These are phyloP conservation scores for Scytalidium sp. DNA, from an alignment of 2,329 filamentous ascomycete species.

Conservation along the genomic window DNA sequence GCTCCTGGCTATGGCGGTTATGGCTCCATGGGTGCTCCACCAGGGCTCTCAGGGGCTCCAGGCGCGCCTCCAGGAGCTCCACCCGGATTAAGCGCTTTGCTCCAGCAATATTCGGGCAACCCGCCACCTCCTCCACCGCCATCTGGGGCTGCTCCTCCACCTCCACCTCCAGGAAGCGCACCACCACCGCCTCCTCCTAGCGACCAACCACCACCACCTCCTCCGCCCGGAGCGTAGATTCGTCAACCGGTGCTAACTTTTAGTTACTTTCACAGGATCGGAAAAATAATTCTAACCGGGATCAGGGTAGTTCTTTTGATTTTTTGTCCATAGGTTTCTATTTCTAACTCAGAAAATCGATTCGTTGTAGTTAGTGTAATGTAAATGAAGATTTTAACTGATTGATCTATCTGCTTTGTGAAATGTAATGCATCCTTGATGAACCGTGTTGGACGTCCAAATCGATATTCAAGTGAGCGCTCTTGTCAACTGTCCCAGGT, in stretches of 20 bases:
- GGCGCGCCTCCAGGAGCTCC: slow-evolving; percentile 41
- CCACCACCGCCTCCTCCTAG: slow-evolving; percentile 57
- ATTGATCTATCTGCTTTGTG: too few relatives aligned
- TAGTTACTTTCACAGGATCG: neutral
- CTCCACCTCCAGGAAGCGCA: slow-evolving; percentile 58
- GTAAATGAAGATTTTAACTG: too few relatives aligned
- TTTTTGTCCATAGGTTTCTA: neutral
- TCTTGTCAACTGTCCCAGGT: too few relatives aligned
- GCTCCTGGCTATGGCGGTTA: slow-evolving; percentile 35
- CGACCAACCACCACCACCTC: slow-evolving; percentile 60
- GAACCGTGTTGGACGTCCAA: too few relatives aligned
- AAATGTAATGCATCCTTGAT: too few relatives aligned
- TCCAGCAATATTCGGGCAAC: slow-evolving; percentile 58
- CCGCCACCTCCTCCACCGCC: slow-evolving; percentile 53
- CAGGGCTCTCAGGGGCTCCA: slow-evolving; percentile 45
- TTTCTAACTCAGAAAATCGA: too few relatives aligned
- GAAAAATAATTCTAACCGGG: neutral
- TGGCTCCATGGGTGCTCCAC: slow-evolving; percentile 49
- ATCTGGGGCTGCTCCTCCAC: slow-evolving; percentile 58
- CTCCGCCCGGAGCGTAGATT: slow-evolving; percentile 36
- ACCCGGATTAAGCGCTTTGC: slow-evolving; percentile 57
- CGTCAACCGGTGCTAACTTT: neutral
- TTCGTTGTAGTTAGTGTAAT: too few relatives aligned
- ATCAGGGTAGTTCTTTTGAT: neutral
- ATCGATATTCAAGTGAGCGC: too few relatives aligned